Conservation (phyloP, 495 filamentous ascomycete genomes). For the Aspergillus steynii region DNA sequence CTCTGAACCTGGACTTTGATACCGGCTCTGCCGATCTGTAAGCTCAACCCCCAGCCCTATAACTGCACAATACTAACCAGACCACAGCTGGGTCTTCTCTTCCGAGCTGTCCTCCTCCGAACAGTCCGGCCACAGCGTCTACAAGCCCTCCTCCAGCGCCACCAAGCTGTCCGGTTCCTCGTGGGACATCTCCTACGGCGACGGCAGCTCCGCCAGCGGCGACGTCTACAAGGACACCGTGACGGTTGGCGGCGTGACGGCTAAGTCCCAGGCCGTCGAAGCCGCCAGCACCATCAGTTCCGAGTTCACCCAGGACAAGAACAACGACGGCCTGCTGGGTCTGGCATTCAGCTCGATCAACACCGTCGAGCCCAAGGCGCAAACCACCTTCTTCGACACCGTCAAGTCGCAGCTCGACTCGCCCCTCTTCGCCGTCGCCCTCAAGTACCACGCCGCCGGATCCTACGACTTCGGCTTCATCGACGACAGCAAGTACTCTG, state of each 20-base stretch:
- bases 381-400: constrained; percentile 75
- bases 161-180: constrained; percentile 52
- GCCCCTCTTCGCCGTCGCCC: constrained; percentile 68
- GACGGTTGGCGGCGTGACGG: constrained; percentile 63
- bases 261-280: constrained; percentile 67
- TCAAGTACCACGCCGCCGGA: constrained; percentile 65
- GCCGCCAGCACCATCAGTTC: constrained; percentile 60
- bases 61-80: constrained; percentile 10
- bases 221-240: constrained; percentile 72
- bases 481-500: constrained; percentile 61
- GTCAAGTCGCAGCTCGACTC: constrained; percentile 55
- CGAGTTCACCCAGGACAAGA: constrained; percentile 57
- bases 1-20: constrained; percentile 69
- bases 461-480: constrained; percentile 76
- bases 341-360: constrained; percentile 72
- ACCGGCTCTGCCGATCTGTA: constrained; percentile 77
- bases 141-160: constrained; percentile 54
- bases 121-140: constrained; percentile 60
- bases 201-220: constrained; percentile 64
- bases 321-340: constrained; percentile 71
- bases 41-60: constrained; percentile 23
- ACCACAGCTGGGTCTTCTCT: constrained; percentile 55
- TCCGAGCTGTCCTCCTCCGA: constrained; percentile 43
- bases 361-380: constrained; percentile 58
- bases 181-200: constrained; percentile 74